A percentile compares a stretch with the other conserved stretches of the same genome.
Evolutionary conservation across 202 grass and related monocot species (phyloP).

Genomic region (Panicum hallii): DNA sequence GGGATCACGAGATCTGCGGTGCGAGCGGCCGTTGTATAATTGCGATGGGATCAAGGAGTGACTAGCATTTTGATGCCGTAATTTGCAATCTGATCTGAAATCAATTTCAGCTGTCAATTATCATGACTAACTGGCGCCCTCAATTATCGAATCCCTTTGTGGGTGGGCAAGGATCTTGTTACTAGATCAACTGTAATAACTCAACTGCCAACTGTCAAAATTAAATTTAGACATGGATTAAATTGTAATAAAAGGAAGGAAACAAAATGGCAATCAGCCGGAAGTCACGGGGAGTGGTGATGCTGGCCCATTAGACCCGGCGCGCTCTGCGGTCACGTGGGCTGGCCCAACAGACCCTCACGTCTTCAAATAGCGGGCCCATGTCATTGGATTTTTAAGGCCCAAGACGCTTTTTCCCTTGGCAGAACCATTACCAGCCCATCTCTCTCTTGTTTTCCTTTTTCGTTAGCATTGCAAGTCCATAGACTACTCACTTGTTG

Average conservation of each 20-base stretch:
- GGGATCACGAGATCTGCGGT: neutral
- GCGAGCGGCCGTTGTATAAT: neutral
- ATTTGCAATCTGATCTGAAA: neutral
- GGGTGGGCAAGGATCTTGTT: neutral
- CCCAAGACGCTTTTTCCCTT: neutral
- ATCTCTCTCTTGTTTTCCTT: neutral
- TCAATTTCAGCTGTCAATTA: neutral
- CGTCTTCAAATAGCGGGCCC: no score
- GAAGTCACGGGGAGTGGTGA: no score
- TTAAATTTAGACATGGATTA: neutral
- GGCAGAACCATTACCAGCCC: neutral
- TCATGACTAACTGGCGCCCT: neutral
- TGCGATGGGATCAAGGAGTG: neutral
- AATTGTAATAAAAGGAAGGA: neutral
- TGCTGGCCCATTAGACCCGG: no score
- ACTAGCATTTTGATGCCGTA: neutral
- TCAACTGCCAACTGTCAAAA: neutral
- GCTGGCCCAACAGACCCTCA: neutral
- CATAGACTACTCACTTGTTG: neutral
- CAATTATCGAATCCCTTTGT: neutral
- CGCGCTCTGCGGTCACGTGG: neutral
- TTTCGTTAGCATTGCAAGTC: neutral
- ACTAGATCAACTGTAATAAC: neutral
- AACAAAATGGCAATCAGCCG: neutral
- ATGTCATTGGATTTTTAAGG: no score